Conservation (phyloP, 1,284 basidiomycete species). For the Sporisorium graminicola region DNA sequence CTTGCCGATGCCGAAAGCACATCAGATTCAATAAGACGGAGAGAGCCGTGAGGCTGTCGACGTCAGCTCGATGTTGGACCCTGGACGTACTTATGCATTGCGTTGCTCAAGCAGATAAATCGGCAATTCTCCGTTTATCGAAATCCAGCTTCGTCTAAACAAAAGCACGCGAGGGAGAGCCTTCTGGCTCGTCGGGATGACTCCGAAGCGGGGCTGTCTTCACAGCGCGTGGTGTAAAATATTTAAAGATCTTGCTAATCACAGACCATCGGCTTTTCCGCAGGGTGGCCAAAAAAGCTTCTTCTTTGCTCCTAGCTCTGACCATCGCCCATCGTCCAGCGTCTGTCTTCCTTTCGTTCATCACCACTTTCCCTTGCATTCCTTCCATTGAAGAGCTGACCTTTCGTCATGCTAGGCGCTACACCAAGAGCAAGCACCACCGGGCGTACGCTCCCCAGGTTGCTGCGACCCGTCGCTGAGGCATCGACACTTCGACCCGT, state of each 20-base stretch:
- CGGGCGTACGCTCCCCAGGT: slow-evolving; percentile 21
- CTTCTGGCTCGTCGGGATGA: slow-evolving; percentile 20
- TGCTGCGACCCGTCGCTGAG: slow-evolving; percentile 22
- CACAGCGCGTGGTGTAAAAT: neutral
- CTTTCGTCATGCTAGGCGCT: slow-evolving; percentile 17
- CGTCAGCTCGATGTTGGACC: slow-evolving; percentile 8
- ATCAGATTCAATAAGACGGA: neutral
- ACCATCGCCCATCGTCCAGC: too few species aligned
- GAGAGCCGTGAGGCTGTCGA: neutral
- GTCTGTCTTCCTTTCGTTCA: neutral
- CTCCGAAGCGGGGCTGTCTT: slow-evolving; percentile 22
- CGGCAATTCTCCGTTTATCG: neutral
- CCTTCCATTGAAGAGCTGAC: neutral
- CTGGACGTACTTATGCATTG: slow-evolving; percentile 7
- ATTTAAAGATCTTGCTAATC: slow-evolving; percentile 22
- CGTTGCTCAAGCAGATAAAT: neutral
- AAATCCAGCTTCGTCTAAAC: neutral
- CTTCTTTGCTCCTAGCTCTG: too few species aligned
- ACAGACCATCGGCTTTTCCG: slow-evolving; percentile 6
- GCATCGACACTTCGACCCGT: slow-evolving; percentile 14
- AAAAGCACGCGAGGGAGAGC: neutral
- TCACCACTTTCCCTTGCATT: neutral
- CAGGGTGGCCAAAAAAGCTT: slow-evolving; percentile 2
- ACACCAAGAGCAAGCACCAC: slow-evolving; percentile 27
- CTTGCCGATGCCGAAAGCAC: neutral